Evolutionary conservation across 495 filamentous ascomycete genomes (phyloP).

Genomic region (Aspergillus sparsus): DNA sequence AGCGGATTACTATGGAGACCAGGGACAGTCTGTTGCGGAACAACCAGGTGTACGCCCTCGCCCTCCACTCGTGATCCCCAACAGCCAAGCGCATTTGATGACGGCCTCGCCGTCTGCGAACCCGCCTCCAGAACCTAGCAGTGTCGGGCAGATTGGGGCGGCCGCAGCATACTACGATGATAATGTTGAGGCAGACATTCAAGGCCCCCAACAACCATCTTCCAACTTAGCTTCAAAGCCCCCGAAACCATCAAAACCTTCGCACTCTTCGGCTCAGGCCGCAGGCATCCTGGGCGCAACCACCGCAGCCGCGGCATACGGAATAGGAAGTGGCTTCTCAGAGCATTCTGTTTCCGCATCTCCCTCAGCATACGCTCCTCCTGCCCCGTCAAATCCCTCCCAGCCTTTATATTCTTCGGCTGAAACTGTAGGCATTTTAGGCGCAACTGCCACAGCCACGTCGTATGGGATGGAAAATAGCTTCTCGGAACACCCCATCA

Average conservation of each 20-base stretch:
- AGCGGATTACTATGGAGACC: constrained; percentile 67
- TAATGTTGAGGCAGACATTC: constrained; percentile 23
- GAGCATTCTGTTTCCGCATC: constrained; percentile 25
- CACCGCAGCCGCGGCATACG: constrained; percentile 33
- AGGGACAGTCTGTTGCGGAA: constrained; percentile 60
- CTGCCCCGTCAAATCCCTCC: neutral
- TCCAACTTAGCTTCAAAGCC: constrained; percentile 28
- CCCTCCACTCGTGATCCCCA: constrained; percentile 55
- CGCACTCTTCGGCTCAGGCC: constrained; percentile 24
- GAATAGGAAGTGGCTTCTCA: constrained; percentile 26
- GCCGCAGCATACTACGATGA: constrained; percentile 51
- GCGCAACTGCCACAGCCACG: neutral
- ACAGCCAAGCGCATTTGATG: constrained; percentile 51
- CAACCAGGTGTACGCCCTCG: constrained; percentile 62
- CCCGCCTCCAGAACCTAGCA: constrained; percentile 55
- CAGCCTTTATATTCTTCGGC: too few relatives aligned
- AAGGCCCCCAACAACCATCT: constrained; percentile 19
- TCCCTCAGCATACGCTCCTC: constrained; percentile 27
- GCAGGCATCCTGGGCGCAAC: constrained; percentile 27
- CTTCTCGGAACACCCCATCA: neutral
- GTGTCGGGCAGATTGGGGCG: constrained; percentile 50
- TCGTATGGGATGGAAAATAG: neutral
- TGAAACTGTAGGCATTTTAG: too few relatives aligned
- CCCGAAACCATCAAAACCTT: constrained; percentile 33
- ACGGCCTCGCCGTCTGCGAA: constrained; percentile 48